These are phyloP conservation scores for Pyrus bretschneideri DNA, from an alignment of 306 rosid genomes.

Conservation along the genomic window DNA sequence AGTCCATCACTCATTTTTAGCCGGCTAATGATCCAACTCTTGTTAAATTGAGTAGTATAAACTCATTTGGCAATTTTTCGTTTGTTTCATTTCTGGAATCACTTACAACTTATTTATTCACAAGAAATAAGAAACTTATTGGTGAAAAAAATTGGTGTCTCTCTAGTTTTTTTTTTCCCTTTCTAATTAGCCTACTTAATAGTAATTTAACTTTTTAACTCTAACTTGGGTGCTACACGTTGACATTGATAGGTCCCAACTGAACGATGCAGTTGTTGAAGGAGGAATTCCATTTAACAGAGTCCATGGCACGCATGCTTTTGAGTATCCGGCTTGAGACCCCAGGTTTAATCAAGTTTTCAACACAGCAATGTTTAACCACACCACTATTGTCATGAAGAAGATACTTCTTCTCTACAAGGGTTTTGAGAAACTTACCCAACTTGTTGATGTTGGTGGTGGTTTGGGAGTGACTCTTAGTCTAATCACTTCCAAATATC, in stretches of 20 bases:
- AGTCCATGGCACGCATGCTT: slow-evolving; percentile 32
- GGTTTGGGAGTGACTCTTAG: slow-evolving; percentile 41
- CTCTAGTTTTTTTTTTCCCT: too few species aligned
- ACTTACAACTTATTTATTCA: too few species aligned
- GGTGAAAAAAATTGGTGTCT: too few species aligned
- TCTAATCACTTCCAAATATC: slow-evolving; percentile 45
- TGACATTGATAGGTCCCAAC: slow-evolving; percentile 24
- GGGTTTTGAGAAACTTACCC: slow-evolving; percentile 34
- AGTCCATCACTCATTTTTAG: too few species aligned
- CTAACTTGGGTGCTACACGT: background rate
- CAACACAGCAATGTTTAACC: slow-evolving; percentile 42
- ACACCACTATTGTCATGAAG: slow-evolving; percentile 26
- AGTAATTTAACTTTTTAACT: too few species aligned
- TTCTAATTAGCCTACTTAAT: too few species aligned
- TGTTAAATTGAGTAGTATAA: too few species aligned
- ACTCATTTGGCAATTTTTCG: too few species aligned
- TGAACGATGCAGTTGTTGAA: slow-evolving; percentile 16
- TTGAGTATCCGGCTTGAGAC: slow-evolving; percentile 31
- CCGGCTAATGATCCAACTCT: too few species aligned
- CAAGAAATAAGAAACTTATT: too few species aligned
- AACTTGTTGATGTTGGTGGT: slow-evolving; percentile 58
- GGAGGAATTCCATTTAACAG: slow-evolving; percentile 44
- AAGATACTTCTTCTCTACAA: slow-evolving; percentile 32
- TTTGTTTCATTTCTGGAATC: too few species aligned
- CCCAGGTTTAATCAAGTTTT: slow-evolving; percentile 33